Percentiles rank a stretch among this genome's conserved stretches.
Evolutionary conservation across 2,329 filamentous ascomycete species (phyloP).

Genomic region (Sporothrix euskadiensis): DNA sequence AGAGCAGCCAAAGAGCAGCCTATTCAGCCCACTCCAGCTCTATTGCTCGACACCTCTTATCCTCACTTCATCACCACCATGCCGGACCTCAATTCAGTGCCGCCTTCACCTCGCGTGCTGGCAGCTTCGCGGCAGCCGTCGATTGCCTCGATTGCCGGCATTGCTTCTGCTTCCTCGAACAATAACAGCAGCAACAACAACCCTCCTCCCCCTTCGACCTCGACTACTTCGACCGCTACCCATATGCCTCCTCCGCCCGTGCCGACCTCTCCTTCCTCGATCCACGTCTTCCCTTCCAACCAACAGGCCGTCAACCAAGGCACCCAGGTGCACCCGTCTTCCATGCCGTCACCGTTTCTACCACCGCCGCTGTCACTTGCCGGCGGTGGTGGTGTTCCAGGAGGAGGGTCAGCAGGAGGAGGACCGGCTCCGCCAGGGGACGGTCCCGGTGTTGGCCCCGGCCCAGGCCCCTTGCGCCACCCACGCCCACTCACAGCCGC

Average conservation of each 20-base stretch:
- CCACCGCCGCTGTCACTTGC: slow-evolving; percentile 34
- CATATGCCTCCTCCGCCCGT: slow-evolving; percentile 47
- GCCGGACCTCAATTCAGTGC: slow-evolving; percentile 60
- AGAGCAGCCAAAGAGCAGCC: neutral
- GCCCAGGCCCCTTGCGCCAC: slow-evolving; percentile 76
- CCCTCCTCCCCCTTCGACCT: neutral
- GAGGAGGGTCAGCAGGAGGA: neutral
- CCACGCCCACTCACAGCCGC: slow-evolving; percentile 84
- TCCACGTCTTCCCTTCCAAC: slow-evolving; percentile 61
- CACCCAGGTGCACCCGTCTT: slow-evolving; percentile 36
- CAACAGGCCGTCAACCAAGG: slow-evolving; percentile 51
- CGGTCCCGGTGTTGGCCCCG: slow-evolving; percentile 52
- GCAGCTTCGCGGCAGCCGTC: slow-evolving; percentile 46
- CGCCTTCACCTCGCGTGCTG: slow-evolving; percentile 51
- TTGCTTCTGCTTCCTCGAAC: neutral
- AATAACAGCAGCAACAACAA: slow-evolving; percentile 2
- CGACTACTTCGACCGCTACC: neutral
- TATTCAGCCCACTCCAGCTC: neutral
- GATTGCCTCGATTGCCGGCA: slow-evolving; percentile 40
- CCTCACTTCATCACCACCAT: slow-evolving; percentile 37
- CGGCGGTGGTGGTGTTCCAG: slow-evolving; percentile 17
- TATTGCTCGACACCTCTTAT: neutral
- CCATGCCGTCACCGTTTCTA: slow-evolving; percentile 41
- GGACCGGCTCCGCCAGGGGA: slow-evolving; percentile 36
- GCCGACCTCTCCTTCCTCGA: slow-evolving; percentile 47